Evolutionary conservation across 192 early-diverging fungal species (phyloP).

Genomic region (Umbelopsis ramanniana): DNA sequence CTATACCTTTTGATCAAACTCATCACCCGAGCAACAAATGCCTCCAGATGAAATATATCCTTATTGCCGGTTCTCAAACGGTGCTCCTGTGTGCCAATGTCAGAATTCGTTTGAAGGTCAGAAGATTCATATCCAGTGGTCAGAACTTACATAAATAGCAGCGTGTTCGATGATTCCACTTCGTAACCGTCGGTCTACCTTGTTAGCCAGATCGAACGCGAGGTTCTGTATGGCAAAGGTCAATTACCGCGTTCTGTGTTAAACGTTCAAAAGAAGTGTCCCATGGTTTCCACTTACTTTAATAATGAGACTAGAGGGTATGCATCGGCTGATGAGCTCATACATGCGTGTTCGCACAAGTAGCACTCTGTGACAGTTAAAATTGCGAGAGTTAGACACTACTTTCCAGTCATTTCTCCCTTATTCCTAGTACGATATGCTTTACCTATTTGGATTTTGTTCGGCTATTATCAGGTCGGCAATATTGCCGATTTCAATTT

Average conservation of each 20-base stretch:
- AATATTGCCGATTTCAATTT: slow-evolving; percentile 72
- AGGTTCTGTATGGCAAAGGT: slow-evolving; percentile 56
- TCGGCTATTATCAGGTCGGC: slow-evolving; percentile 70
- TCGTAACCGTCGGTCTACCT: slow-evolving; percentile 72
- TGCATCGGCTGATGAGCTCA: slow-evolving; percentile 89
- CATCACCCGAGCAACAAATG: slow-evolving; percentile 93
- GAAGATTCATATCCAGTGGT: too few species aligned
- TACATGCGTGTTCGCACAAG: slow-evolving; percentile 79
- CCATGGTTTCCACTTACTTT: slow-evolving; percentile 52
- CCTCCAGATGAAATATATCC: slow-evolving; percentile 94
- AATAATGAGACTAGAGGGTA: slow-evolving; percentile 80
- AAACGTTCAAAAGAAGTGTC: too few species aligned
- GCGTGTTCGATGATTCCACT: slow-evolving; percentile 70
- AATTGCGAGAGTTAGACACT: background rate
- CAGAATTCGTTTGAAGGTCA: slow-evolving; percentile 30
- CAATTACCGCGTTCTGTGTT: too few species aligned
- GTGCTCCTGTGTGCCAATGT: slow-evolving; percentile 61
- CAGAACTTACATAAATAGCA: slow-evolving; percentile 69
- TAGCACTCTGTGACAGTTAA: slow-evolving; percentile 52
- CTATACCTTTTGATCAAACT: slow-evolving; percentile 81
- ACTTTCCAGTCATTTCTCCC: background rate
- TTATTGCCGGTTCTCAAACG: slow-evolving; percentile 86
- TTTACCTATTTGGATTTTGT: slow-evolving; percentile 76
- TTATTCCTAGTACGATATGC: background rate
- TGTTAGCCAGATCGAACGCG: slow-evolving; percentile 70